Conservation (phyloP, 2,329 filamentous ascomycete species). For the Coccinonectria pachysandricola region DNA sequence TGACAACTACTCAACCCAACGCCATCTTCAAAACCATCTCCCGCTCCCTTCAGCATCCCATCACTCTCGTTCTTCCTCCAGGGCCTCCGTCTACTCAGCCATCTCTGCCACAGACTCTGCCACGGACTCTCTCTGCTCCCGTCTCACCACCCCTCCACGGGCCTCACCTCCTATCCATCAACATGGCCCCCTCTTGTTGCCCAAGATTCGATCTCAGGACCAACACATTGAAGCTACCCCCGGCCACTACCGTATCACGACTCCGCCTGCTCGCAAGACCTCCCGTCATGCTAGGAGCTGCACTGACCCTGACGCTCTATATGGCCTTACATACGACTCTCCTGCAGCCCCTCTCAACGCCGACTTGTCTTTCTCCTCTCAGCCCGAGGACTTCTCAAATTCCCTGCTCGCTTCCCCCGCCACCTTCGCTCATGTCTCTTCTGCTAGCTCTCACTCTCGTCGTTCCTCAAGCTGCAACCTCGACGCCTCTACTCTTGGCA, state of each 20-base stretch:
- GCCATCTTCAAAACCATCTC: constrained; percentile 16
- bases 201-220: constrained; percentile 80
- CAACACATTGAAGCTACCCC: constrained; percentile 56
- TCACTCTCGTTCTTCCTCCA: constrained; percentile 55
- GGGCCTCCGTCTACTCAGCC: constrained; percentile 49
- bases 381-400: constrained; percentile 21
- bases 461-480: constrained; percentile 59
- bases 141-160: constrained; percentile 55
- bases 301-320: constrained; percentile 50
- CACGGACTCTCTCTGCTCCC: constrained; percentile 56
- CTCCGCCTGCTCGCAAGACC: constrained; percentile 16
- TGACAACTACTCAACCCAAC: too few species aligned
- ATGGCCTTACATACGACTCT: constrained; percentile 23
- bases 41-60: constrained; percentile 27
- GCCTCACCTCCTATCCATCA: constrained; percentile 62
- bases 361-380: constrained; percentile 29
- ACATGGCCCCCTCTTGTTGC: constrained; percentile 69
- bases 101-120: constrained; percentile 48
- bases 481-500: constrained; percentile 54
- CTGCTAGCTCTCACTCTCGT: constrained; percentile 26
- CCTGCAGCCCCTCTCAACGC: constrained; percentile 18
- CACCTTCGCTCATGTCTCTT: constrained; percentile 35
- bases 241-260: constrained; percentile 28
- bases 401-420: constrained; percentile 60
- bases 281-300: constrained; percentile 46